A percentile compares a stretch with the other conserved stretches of the same genome.
Evolutionary conservation across 225 moss, liverwort and hornwort species (phyloP).

Genomic region (Thuidium tamariscinum): DNA sequence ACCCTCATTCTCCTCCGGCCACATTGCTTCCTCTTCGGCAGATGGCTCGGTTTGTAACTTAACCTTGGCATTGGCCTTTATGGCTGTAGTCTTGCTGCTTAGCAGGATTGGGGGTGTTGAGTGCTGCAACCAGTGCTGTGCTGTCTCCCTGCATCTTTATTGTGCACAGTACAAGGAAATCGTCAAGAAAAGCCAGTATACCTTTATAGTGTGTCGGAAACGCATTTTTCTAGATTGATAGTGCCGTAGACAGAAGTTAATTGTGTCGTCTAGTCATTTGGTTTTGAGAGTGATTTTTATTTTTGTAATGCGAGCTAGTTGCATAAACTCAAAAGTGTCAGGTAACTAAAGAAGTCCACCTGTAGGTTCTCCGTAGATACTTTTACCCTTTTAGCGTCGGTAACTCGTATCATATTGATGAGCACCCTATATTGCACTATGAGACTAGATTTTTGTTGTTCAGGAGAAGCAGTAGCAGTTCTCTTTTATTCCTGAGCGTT

Average conservation of each 20-base stretch:
- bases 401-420: background rate
- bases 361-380: background rate
- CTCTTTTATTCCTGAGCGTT: background rate
- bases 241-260: background rate
- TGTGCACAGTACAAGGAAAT: background rate
- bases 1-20: conserved; percentile 52
- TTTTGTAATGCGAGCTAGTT: background rate
- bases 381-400: background rate
- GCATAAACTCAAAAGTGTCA: background rate
- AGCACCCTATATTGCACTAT: background rate
- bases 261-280: background rate
- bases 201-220: background rate
- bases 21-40: conserved; percentile 77
- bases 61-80: background rate
- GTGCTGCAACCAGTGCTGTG: background rate
- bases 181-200: background rate
- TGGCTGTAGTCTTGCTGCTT: background rate
- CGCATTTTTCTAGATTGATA: background rate
- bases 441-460: background rate
- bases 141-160: background rate
- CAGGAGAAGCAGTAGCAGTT: background rate
- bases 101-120: background rate
- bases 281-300: background rate
- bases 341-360: background rate
- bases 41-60: conserved; percentile 43